A percentile compares a stretch with the other conserved stretches of the same genome.
phyloP scores from a whole-genome alignment of 2,329 filamentous ascomycete species.

The Ophiocordyceps robertsii region DNA sequence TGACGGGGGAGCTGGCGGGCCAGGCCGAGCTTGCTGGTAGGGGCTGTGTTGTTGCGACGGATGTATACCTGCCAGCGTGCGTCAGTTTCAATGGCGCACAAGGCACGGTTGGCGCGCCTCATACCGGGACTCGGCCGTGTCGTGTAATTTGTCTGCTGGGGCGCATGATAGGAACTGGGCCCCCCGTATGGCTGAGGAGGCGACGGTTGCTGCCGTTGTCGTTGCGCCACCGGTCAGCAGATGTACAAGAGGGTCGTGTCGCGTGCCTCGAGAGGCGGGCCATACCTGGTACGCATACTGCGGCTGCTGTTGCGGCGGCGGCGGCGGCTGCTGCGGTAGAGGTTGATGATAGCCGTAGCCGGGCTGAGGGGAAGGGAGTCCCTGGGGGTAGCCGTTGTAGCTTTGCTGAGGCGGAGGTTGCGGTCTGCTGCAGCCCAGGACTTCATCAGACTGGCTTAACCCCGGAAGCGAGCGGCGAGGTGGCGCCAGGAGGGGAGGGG shows the following conservation, averaged over 20 bases:
- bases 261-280: no score
- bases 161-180: slow-evolving; percentile 14
- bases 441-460: background rate
- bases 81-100: background rate
- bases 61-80: slow-evolving; percentile 6
- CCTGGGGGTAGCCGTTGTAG: slow-evolving; percentile 27
- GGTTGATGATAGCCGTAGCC: slow-evolving; percentile 30
- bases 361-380: slow-evolving; percentile 33
- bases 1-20: slow-evolving; percentile 53
- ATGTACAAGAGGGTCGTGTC: background rate
- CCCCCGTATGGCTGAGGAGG: slow-evolving; percentile 18
- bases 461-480: background rate
- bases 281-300: slow-evolving; percentile 26
- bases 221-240: background rate
- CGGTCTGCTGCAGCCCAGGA: background rate
- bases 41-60: slow-evolving; percentile 5
- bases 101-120: background rate
- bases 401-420: slow-evolving; percentile 6
- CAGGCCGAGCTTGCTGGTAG: slow-evolving; percentile 10
- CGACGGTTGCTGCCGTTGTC: slow-evolving; percentile 16
- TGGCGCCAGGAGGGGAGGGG: background rate
- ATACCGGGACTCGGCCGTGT: slow-evolving; percentile 28
- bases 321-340: slow-evolving; percentile 3
- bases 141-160: slow-evolving; percentile 32
- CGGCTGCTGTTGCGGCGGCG: slow-evolving; percentile 19